Percentiles rank a stretch among this genome's conserved stretches.
Conservation (phyloP, 225 moss, liverwort and hornwort genomes). For the Neckera pumila region DNA sequence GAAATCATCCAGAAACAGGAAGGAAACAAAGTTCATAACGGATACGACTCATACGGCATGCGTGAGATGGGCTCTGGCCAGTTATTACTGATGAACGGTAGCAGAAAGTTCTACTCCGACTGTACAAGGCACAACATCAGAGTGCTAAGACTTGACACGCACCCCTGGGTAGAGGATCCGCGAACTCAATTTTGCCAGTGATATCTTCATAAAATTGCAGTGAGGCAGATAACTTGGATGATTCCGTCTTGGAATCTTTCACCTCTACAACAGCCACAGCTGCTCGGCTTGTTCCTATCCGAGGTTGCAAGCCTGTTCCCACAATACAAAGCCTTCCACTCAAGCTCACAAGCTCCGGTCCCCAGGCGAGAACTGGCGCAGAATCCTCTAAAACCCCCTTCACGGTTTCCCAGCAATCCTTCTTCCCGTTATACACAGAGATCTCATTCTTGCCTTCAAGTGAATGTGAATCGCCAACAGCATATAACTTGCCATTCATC, state of each 20-base stretch:
- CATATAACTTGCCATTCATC: conserved; percentile 86
- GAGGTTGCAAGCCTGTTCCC: conserved; percentile 73
- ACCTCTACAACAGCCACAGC: conserved; percentile 87
- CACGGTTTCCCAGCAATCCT: conserved; percentile 86
- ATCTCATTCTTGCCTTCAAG: conserved; percentile 92
- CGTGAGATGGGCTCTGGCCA: background rate
- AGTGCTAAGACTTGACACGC: conserved; percentile 90
- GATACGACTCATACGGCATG: background rate
- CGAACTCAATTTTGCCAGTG: conserved; percentile 79
- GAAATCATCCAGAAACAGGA: background rate
- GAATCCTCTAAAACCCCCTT: conserved; percentile 82
- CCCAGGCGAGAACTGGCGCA: conserved; percentile 86
- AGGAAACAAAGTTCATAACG: background rate
- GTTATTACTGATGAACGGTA: background rate
- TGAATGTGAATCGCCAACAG: conserved; percentile 91
- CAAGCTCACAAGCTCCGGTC: conserved; percentile 88
- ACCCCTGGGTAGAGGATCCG: conserved; percentile 81
- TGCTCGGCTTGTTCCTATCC: conserved; percentile 53
- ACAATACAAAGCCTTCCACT: conserved; percentile 80
- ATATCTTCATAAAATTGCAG: conserved; percentile 85
- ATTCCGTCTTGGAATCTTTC: conserved; percentile 61
- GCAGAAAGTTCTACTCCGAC: background rate
- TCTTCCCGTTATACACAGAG: conserved; percentile 77
- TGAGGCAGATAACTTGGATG: conserved; percentile 56
- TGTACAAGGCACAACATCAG: conserved; percentile 30